Conservation (phyloP, 495 filamentous ascomycete species). For the Poronia punctata region DNA sequence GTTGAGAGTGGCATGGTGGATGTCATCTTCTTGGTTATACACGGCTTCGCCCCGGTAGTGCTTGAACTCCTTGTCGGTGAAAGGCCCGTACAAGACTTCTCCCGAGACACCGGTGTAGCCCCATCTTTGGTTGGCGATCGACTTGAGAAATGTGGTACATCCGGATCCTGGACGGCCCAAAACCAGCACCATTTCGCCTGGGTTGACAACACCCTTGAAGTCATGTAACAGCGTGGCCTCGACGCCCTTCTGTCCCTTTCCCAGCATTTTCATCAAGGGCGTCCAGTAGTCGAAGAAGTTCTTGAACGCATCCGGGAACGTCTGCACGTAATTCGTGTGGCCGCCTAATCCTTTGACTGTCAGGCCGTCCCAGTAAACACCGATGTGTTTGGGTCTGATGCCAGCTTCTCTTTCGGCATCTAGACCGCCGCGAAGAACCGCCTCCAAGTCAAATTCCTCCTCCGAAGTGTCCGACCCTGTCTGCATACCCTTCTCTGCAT, state of each 20-base stretch:
- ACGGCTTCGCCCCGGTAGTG: conserved; percentile 74
- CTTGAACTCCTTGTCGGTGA: conserved; percentile 49
- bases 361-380: conserved; percentile 72
- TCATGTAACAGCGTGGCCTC: conserved; percentile 57
- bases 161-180: conserved; percentile 80
- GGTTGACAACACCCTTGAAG: conserved; percentile 50
- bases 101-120: conserved; percentile 74
- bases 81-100: conserved; percentile 73
- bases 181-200: conserved; percentile 88
- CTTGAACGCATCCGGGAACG: conserved; percentile 74
- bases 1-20: conserved; percentile 74
- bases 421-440: conserved; percentile 58
- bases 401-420: conserved; percentile 66
- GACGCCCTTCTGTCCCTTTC: conserved; percentile 51
- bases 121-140: conserved; percentile 71
- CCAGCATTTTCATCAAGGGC: conserved; percentile 51
- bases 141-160: conserved; percentile 83
- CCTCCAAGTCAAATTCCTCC: conserved; percentile 63
- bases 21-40: conserved; percentile 81
- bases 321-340: conserved; percentile 67
- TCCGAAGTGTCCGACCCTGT: conserved; percentile 43
- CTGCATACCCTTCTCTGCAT: conserved; percentile 31
- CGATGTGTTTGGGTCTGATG: conserved; percentile 71
- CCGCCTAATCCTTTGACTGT: conserved; percentile 74
- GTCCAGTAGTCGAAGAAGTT: conserved; percentile 67